Conservation (phyloP, 768 basidiomycete genomes). For the Tulasnella sp. region DNA sequence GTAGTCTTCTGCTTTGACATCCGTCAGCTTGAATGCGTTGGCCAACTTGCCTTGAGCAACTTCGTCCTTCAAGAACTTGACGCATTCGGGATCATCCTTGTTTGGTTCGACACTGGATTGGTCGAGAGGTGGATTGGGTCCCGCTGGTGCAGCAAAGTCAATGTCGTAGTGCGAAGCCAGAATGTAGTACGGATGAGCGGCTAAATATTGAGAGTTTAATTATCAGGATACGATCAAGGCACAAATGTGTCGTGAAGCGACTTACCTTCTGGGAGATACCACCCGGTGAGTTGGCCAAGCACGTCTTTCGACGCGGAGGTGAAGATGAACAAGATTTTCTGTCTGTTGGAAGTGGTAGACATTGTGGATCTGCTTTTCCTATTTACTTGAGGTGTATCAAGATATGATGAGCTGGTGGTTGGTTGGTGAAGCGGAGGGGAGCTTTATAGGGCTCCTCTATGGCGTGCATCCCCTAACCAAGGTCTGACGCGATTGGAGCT, state of each 20-base stretch:
- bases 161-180: slow-evolving; percentile 40
- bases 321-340: slow-evolving; percentile 55
- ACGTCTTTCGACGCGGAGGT: slow-evolving; percentile 53
- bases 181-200: slow-evolving; percentile 58
- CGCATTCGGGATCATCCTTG: slow-evolving; percentile 39
- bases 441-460: not conserved
- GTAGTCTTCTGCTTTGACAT: slow-evolving; percentile 50
- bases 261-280: slow-evolving; percentile 55
- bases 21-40: slow-evolving; percentile 46
- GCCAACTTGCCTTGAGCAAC: slow-evolving; percentile 42
- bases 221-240: not conserved
- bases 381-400: not conserved
- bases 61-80: slow-evolving; percentile 48
- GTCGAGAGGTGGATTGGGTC: slow-evolving; percentile 63
- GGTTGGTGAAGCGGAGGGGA: not conserved
- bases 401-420: not conserved
- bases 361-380: not conserved
- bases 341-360: not conserved
- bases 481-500: not conserved
- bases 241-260: not conserved
- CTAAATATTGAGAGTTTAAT: slow-evolving; percentile 17
- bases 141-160: slow-evolving; percentile 49
- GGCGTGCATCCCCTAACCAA: not conserved
- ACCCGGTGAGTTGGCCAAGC: slow-evolving; percentile 18
- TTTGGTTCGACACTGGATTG: slow-evolving; percentile 41